Percentiles rank a stretch among this genome's conserved stretches.
Evolutionary conservation across 106 monocot genomes (phyloP).

Genomic region (Hemerocallis citrina): DNA sequence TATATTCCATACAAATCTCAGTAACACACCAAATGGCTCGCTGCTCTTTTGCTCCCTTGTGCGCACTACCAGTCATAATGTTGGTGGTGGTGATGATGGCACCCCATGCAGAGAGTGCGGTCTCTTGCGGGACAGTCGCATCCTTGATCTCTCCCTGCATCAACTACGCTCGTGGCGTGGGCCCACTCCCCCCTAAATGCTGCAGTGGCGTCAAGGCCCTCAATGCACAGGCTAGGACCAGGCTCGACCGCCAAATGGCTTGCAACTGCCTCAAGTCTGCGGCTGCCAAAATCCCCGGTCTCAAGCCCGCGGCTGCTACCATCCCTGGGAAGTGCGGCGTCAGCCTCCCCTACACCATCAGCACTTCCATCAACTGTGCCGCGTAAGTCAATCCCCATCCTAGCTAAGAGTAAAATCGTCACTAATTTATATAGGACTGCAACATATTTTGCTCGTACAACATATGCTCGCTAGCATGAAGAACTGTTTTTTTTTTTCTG

Average conservation of each 20-base stretch:
- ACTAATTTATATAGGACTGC: no score
- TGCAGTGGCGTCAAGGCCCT: slow-evolving; percentile 24
- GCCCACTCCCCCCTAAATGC: slow-evolving; percentile 1
- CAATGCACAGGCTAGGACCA: slow-evolving; percentile 11
- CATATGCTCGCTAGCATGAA: no score
- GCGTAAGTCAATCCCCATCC: no score
- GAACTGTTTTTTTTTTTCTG: no score
- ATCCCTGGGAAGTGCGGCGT: slow-evolving; percentile 22
- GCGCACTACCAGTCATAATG: no score
- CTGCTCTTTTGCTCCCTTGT: background rate
- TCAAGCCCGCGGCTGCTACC: slow-evolving; percentile 10
- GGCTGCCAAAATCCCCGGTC: background rate
- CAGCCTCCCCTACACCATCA: slow-evolving; percentile 17
- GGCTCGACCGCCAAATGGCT: slow-evolving; percentile 17
- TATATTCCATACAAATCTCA: no score
- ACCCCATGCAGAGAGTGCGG: background rate
- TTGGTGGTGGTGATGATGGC: background rate
- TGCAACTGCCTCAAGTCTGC: slow-evolving; percentile 27
- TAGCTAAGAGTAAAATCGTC: no score
- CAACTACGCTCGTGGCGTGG: slow-evolving; percentile 1
- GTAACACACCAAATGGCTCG: slow-evolving; percentile 11
- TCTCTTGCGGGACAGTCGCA: slow-evolving; percentile 8
- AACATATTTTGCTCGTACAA: no score
- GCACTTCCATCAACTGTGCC: slow-evolving; percentile 21
- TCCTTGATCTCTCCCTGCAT: background rate